Base-by-base conservation (phyloP, 2,329 filamentous ascomycete species). In the Fusarium poae region DNA sequence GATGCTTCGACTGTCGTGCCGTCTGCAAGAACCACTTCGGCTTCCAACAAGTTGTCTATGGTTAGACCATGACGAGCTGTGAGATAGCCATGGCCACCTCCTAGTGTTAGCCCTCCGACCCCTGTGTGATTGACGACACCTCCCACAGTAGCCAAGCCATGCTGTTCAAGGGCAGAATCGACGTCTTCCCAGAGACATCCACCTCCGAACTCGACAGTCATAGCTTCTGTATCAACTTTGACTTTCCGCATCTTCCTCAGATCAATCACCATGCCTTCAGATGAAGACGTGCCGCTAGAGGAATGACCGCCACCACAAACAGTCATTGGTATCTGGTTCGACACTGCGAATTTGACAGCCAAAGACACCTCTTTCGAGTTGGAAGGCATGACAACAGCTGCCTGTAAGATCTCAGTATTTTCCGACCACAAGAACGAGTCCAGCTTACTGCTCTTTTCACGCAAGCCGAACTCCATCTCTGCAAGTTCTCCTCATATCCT, bases 81-180 rank as follows among this genome's bases (percentile, higher is more conserved):
- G 6, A 90, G 78, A 75, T 83, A 85, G 4, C 88, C 87, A 70
- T 88, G 86, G 1, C 87, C 88, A 29, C 87, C 88, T 1, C 86
- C 87, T 0, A 89, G 71, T 0, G 83, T 83, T 16, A 89, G 76
- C 0, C 86, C 88, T 4, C 86, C 87, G 11, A 90, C 83, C 5
- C 88, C 88, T 1, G 87, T 89, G 67, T 89, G 85, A 54, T 86
- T 86, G 9, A 90, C 87, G 0, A 87, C 88, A 2, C 88, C 88
- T 6, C 86, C 87, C 0, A 89, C 87, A 3, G 86, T 85, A 3
- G 86, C 87, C 1, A 89, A 80, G 0, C 81, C 81, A 67, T 86
- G 76, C 55, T 80, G 76, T 32, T 79, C 83, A 0, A 83, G 82
- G 1, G 82, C 82, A 3, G 77, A 73, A 61, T 89, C 86, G 10